These are phyloP conservation scores for Metarhizium album DNA, from an alignment of 2,329 filamentous ascomycete species.

Conservation along the genomic window DNA sequence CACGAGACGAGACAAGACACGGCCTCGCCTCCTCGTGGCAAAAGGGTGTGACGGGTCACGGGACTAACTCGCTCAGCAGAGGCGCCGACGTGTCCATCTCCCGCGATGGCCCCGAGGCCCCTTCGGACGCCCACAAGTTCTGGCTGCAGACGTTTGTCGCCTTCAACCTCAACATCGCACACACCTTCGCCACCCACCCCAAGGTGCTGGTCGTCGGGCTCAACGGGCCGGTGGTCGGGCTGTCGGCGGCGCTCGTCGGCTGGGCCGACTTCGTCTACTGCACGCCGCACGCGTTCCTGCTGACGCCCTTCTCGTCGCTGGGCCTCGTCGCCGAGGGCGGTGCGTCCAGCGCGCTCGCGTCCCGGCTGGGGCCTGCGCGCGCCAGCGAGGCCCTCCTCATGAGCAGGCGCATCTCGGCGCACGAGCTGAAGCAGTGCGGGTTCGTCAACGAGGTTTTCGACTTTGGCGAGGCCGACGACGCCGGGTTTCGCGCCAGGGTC, in stretches of 20 bases:
- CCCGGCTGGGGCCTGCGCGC: conserved; percentile 66
- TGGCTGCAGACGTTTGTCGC: conserved; percentile 64
- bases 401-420: conserved; percentile 63
- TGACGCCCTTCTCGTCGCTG: conserved; percentile 84
- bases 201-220: conserved; percentile 87
- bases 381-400: conserved; percentile 92
- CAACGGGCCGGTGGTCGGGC: conserved; percentile 83
- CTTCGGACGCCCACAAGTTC: conserved; percentile 31
- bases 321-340: conserved; percentile 87
- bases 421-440: conserved; percentile 64
- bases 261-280: conserved; percentile 91
- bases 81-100: conserved; percentile 65
- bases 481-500: conserved; percentile 60
- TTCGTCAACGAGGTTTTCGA: conserved; percentile 80
- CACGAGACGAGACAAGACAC: no score
- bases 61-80: conserved; percentile 28
- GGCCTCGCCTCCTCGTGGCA: no score
- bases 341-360: conserved; percentile 66
- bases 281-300: conserved; percentile 68
- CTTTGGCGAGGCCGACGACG: conserved; percentile 48
- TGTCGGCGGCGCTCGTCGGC: conserved; percentile 72
- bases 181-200: conserved; percentile 84
- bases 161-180: conserved; percentile 82
- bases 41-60: no score
- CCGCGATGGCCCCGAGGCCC: conserved; percentile 28